Conservation (phyloP, 371 early-diverging fungal genomes). For the Mucor lusitanicus region DNA sequence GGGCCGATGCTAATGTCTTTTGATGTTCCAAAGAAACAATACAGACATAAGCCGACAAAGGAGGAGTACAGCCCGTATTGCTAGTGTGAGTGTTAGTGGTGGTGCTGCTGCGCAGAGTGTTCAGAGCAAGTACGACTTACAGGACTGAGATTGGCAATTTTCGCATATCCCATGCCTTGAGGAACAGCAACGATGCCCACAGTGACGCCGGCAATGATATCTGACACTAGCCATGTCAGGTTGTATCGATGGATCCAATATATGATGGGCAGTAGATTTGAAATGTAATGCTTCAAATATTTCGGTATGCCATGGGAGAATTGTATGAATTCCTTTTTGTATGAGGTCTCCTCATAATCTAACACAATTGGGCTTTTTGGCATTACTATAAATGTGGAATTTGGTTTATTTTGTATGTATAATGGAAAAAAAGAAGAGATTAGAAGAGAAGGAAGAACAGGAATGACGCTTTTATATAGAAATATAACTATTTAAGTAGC, state of each 20-base stretch:
- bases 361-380: conserved; percentile 14
- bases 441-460: neutral
- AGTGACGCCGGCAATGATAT: conserved; percentile 84
- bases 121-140: conserved; percentile 17
- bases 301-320: conserved; percentile 10
- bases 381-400: conserved; percentile 5
- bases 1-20: conserved; percentile 89
- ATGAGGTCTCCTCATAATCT: conserved; percentile 23
- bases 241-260: conserved; percentile 79
- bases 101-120: neutral
- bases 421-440: neutral
- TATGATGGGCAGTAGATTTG: conserved; percentile 60
- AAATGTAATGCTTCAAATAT: conserved; percentile 15
- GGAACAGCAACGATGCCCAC: conserved; percentile 88
- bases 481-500: neutral
- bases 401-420: neutral
- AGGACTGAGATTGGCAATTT: conserved; percentile 75
- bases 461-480: conserved; percentile 1
- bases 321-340: conserved; percentile 7
- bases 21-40: conserved; percentile 82
- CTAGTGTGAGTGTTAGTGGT: conserved; percentile 11
- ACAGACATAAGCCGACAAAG: conserved; percentile 37
- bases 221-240: conserved; percentile 72
- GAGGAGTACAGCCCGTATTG: conserved; percentile 80
- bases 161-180: conserved; percentile 85